Conservation (phyloP, 2,329 filamentous ascomycete genomes). For the Neonectria hederae region DNA sequence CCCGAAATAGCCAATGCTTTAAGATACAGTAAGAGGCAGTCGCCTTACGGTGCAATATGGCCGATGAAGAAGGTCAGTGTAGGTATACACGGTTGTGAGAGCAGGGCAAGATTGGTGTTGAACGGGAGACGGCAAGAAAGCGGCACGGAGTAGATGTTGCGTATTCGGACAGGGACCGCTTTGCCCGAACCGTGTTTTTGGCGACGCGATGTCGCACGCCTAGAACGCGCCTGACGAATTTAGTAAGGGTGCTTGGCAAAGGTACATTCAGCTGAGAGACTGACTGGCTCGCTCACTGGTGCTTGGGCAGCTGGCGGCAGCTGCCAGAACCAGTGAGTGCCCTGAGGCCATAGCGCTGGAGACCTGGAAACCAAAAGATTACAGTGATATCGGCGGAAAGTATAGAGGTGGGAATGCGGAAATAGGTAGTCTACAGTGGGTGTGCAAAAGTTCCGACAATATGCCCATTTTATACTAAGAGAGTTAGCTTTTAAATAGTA, state of each 20-base stretch:
- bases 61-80: slow-evolving; percentile 6
- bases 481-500: too few species aligned
- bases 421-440: too few species aligned
- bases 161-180: slow-evolving; percentile 31
- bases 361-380: background rate
- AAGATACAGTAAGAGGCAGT: slow-evolving; percentile 6
- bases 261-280: background rate
- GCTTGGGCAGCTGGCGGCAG: background rate
- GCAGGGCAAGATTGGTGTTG: background rate
- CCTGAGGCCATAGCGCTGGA: background rate
- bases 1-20: slow-evolving; percentile 1
- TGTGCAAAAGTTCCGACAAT: too few species aligned
- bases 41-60: slow-evolving; percentile 17
- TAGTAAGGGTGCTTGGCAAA: slow-evolving; percentile 5
- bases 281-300: too few species aligned
- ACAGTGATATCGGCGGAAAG: background rate
- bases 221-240: slow-evolving; percentile 40
- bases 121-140: slow-evolving; percentile 6
- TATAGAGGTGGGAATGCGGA: too few species aligned
- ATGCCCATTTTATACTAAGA: too few species aligned
- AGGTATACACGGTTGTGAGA: slow-evolving; percentile 8
- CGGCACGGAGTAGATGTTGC: slow-evolving; percentile 11
- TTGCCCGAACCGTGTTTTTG: slow-evolving; percentile 42
- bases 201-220: slow-evolving; percentile 38
- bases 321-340: background rate